These are phyloP conservation scores for Macrocybe gigantea DNA, from an alignment of 768 basidiomycete genomes.

Conservation along the genomic window DNA sequence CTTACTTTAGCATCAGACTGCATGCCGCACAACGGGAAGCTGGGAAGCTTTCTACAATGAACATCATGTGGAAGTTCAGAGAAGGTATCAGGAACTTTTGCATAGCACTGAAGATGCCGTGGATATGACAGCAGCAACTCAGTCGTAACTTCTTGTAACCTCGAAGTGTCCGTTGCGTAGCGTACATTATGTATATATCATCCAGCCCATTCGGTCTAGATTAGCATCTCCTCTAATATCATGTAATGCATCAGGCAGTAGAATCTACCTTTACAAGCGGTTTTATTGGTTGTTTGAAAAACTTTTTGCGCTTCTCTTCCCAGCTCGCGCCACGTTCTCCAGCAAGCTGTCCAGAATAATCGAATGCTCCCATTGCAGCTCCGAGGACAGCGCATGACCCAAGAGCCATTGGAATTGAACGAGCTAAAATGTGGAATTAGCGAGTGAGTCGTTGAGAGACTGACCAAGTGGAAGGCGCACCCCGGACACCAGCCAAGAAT, in stretches of 20 bases:
- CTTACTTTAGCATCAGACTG: slow-evolving; percentile 19
- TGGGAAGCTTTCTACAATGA: slow-evolving; percentile 51
- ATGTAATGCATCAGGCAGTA: slow-evolving; percentile 19
- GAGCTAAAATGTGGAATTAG: slow-evolving; percentile 37
- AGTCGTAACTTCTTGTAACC: neutral
- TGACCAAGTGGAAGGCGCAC: slow-evolving; percentile 31
- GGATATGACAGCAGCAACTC: neutral
- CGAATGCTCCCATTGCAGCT: slow-evolving; percentile 74
- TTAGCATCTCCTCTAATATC: slow-evolving; percentile 3
- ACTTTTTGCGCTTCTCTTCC: slow-evolving; percentile 71
- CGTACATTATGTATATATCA: neutral
- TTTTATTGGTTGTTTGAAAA: slow-evolving; percentile 73
- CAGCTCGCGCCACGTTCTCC: slow-evolving; percentile 36
- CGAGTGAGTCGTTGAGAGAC: neutral
- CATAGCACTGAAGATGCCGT: slow-evolving; percentile 1
- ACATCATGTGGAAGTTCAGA: slow-evolving; percentile 34
- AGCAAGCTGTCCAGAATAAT: slow-evolving; percentile 64
- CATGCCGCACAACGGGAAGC: slow-evolving; percentile 31
- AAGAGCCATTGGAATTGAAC: slow-evolving; percentile 78
- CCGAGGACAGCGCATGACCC: slow-evolving; percentile 77
- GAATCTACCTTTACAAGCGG: slow-evolving; percentile 24
- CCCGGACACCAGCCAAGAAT: slow-evolving; percentile 81
- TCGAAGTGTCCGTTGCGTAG: neutral
- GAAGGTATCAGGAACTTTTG: slow-evolving; percentile 29
- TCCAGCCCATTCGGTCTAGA: neutral